These are phyloP conservation scores for Dothistroma septosporum DNA, from an alignment of 2,329 filamentous ascomycete genomes.

Conservation along the genomic window DNA sequence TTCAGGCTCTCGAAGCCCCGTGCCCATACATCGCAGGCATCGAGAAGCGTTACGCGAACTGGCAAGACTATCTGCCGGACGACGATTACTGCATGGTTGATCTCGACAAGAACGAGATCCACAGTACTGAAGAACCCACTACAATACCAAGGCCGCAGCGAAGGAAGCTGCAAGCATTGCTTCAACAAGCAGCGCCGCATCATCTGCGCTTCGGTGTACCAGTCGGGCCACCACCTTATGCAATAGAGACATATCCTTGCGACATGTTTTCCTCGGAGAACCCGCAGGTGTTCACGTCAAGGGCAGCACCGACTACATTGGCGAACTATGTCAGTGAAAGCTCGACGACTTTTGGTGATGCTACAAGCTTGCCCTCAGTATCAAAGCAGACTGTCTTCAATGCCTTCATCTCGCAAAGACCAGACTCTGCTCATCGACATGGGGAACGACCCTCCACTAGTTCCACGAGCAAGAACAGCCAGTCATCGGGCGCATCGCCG, in stretches of 20 bases:
- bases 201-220: slow-evolving; percentile 81
- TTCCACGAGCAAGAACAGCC: slow-evolving; percentile 44
- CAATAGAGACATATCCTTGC: slow-evolving; percentile 85
- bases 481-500: slow-evolving; percentile 45
- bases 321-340: slow-evolving; percentile 85
- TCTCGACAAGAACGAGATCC: slow-evolving; percentile 83
- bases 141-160: slow-evolving; percentile 82
- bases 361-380: slow-evolving; percentile 47
- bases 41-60: slow-evolving; percentile 81
- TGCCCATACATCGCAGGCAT: slow-evolving; percentile 97
- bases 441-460: slow-evolving; percentile 75
- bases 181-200: slow-evolving; percentile 87
- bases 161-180: slow-evolving; percentile 78
- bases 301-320: slow-evolving; percentile 65
- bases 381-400: slow-evolving; percentile 73
- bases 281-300: slow-evolving; percentile 70
- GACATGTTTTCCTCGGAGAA: slow-evolving; percentile 89
- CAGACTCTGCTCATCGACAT: slow-evolving; percentile 53
- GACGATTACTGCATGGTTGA: slow-evolving; percentile 96
- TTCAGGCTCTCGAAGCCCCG: slow-evolving; percentile 88
- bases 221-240: slow-evolving; percentile 86
- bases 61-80: slow-evolving; percentile 68
- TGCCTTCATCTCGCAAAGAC: slow-evolving; percentile 74
- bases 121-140: slow-evolving; percentile 73
- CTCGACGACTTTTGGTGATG: slow-evolving; percentile 77